Evolutionary conservation across 1,284 basidiomycete species (phyloP).

Genomic region (Leucoagaricus sp.): DNA sequence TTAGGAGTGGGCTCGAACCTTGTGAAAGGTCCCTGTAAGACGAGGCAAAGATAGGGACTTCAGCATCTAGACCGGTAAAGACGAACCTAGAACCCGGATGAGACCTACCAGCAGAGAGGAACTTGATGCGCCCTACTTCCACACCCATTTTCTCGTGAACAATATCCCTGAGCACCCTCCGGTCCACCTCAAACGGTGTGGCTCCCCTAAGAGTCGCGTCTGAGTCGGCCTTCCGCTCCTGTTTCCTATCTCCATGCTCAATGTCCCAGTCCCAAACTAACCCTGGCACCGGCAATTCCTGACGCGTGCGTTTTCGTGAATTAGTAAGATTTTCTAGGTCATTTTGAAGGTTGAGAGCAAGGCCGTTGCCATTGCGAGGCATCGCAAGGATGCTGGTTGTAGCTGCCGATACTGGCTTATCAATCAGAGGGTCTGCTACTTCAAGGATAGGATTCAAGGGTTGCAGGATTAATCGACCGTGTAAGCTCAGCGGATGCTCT

Average conservation of each 20-base stretch:
- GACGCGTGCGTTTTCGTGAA: constrained; percentile 4
- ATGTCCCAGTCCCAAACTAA: constrained; percentile 68
- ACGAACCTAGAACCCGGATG: constrained; percentile 17
- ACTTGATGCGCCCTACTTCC: constrained; percentile 68
- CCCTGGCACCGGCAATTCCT: constrained; percentile 15
- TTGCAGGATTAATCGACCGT: neutral
- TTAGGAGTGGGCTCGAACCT: constrained; percentile 39
- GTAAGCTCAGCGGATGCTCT: neutral
- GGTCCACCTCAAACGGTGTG: constrained; percentile 70
- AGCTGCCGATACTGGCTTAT: neutral
- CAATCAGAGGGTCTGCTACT: neutral
- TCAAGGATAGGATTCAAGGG: neutral
- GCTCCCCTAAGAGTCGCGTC: constrained; percentile 56
- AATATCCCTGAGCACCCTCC: constrained; percentile 70
- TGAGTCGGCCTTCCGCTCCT: constrained; percentile 52
- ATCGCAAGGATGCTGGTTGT: constrained; percentile 26
- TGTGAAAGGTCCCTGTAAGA: constrained; percentile 71
- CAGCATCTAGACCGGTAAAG: neutral
- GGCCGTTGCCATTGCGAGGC: constrained; percentile 30
- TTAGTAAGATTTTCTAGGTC: neutral
- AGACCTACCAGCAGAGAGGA: constrained; percentile 69
- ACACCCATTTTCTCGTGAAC: constrained; percentile 66
- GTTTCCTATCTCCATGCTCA: constrained; percentile 64
- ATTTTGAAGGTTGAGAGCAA: constrained; percentile 19
- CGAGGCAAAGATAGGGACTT: neutral